phyloP scores from a whole-genome alignment of 2,329 filamentous ascomycete species.

The Xylaria sp. region DNA sequence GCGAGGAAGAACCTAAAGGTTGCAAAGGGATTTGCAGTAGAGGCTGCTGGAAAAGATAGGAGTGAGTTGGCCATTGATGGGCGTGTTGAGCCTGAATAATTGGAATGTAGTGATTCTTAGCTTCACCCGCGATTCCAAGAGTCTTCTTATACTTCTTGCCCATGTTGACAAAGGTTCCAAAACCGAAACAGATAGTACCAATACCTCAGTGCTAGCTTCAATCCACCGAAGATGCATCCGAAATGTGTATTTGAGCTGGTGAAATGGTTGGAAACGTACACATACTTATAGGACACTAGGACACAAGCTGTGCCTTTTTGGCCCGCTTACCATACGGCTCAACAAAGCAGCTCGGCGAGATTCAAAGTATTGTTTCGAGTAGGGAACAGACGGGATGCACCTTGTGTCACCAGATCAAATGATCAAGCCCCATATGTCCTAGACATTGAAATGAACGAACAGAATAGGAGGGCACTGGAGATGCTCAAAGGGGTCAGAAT shows the following conservation, averaged over 20 bases:
- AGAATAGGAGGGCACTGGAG: constrained; percentile 38
- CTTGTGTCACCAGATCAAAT: constrained; percentile 46
- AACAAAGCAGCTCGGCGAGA: constrained; percentile 38
- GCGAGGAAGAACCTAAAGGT: constrained; percentile 51
- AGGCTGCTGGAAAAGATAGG: constrained; percentile 66
- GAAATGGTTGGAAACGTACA: constrained; percentile 16
- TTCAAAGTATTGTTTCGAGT: constrained; percentile 34
- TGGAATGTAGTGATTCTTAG: constrained; percentile 76
- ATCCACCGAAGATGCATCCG: constrained; percentile 6
- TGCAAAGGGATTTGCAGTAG: constrained; percentile 57
- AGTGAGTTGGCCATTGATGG: constrained; percentile 66
- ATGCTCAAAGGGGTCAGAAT: constrained; percentile 37
- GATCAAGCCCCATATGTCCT: constrained; percentile 48
- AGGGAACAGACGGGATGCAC: constrained; percentile 39
- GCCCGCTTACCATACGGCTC: constrained; percentile 32
- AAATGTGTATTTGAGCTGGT: constrained; percentile 9
- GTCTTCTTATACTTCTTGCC: constrained; percentile 68
- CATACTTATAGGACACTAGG: constrained; percentile 33
- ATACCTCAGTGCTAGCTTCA: constrained; percentile 12
- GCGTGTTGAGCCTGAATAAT: constrained; percentile 68
- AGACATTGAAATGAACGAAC: constrained; percentile 50
- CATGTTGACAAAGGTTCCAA: constrained; percentile 54
- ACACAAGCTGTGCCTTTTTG: constrained; percentile 17
- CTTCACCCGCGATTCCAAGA: constrained; percentile 77
- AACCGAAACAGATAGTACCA: constrained; percentile 34